Evolutionary conservation across 305 asterid species (phyloP).

Genomic region (Ajuga reptans): DNA sequence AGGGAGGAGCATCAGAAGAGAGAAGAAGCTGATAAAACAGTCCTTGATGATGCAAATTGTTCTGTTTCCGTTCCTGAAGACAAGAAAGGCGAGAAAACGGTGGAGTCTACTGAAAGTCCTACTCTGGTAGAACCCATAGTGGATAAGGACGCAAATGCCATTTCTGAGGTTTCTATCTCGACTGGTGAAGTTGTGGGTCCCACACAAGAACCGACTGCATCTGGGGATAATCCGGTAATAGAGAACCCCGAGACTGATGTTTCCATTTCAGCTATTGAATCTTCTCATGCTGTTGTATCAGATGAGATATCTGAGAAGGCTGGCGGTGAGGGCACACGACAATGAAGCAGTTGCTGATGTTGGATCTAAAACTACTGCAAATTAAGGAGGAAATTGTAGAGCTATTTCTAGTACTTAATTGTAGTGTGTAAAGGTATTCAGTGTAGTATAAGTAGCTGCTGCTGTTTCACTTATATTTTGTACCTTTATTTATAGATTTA

Average conservation of each 20-base stretch:
- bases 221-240: slow-evolving; percentile 4
- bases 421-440: background rate
- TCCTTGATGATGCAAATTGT: background rate
- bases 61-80: slow-evolving; percentile 4
- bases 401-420: background rate
- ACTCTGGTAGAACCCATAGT: background rate
- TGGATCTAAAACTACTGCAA: background rate
- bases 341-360: background rate
- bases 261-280: slow-evolving; percentile 15
- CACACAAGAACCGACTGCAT: background rate
- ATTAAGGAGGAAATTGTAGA: background rate
- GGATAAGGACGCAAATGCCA: background rate
- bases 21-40: slow-evolving; percentile 10
- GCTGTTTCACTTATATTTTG: background rate
- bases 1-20: background rate
- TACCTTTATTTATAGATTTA: background rate
- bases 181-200: background rate
- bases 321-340: background rate
- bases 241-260: slow-evolving; percentile 8
- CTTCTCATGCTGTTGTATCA: background rate
- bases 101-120: slow-evolving; percentile 8
- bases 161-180: slow-evolving; percentile 10
- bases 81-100: slow-evolving; percentile 12
- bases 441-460: background rate
- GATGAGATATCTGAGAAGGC: background rate